Base-by-base conservation (phyloP, 106 monocot species). In the Hemerocallis citrina region DNA sequence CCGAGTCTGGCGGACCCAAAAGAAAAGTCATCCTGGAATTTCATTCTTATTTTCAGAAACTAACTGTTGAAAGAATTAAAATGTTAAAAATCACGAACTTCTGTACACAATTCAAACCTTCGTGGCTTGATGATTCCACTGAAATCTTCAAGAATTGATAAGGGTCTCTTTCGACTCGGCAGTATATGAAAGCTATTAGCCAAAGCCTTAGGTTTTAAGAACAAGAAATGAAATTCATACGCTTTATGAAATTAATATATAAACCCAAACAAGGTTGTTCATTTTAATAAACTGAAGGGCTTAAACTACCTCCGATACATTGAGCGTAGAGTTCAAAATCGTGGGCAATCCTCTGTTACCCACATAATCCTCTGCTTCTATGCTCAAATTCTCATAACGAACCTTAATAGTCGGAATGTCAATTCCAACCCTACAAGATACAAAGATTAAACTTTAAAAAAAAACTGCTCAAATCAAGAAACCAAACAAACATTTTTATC, bases 381-480 rank as follows among this genome's bases (percentile, higher is more conserved):
- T 61, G 38, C 31, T 78, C 17, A 89, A 52, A 12, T 81, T 30
- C 80, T 89, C 77, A 38, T 49, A 84, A 11, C 89, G 63, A 50
- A 89, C 89, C 71, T 89, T 84, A 23, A 89, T 81, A 8, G 89
- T 84, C 3, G 89, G 89, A 43, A 74, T 21, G 25, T 84, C 78
- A 16, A 89, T 84, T 16, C 89, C 84, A 10, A 89, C 89, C 5
- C 89, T 58, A 58, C 37, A 38, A 24, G 25, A 27, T 7, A 38
- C 3, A 7, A n/a, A n/a, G n/a, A n/a, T n/a, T n/a, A n/a, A n/a
- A n/a, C n/a, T n/a, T n/a, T n/a, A n/a, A 38, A 58, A 58, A 31
- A 7, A 49, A 21, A n/a, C n/a, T n/a, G n/a, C n/a, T n/a, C n/a
- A n/a, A n/a, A n/a, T n/a, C n/a, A n/a, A n/a, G n/a, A n/a, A n/a